Conservation (phyloP, 2,329 filamentous ascomycete genomes). For the Pseudopithomyces chartarum region DNA sequence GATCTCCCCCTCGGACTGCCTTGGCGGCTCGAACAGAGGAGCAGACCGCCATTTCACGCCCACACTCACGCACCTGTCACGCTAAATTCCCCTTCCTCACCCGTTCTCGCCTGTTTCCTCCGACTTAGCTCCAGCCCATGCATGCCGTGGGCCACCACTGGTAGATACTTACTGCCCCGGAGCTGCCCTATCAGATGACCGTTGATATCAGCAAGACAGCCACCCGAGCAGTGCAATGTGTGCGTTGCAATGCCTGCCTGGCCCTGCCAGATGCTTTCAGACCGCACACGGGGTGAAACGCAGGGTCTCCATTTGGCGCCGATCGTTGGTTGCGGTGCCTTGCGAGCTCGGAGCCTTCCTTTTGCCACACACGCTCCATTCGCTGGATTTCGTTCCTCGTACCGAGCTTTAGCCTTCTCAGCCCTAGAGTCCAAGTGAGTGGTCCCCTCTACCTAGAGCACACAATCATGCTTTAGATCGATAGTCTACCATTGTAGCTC, state of each 20-base stretch:
- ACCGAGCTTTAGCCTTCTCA: constrained; percentile 2
- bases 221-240: background rate
- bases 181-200: background rate
- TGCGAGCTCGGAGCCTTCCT: constrained; percentile 3
- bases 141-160: background rate
- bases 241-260: background rate
- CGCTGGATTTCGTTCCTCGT: too few relatives aligned
- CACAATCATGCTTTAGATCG: background rate
- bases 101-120: background rate
- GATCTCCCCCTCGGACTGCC: background rate
- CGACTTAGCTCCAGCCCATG: background rate
- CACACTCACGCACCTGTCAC: constrained; percentile 4
- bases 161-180: background rate
- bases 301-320: constrained; percentile 2
- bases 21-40: background rate
- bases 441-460: too few relatives aligned
- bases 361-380: constrained; percentile 5
- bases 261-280: background rate
- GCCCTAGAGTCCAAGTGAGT: too few relatives aligned
- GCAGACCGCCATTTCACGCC: constrained; percentile 8
- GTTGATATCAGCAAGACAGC: background rate
- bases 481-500: too few relatives aligned
- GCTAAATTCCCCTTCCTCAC: background rate
- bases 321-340: background rate
- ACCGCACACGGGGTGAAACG: background rate